Evolutionary conservation across 495 filamentous ascomycete genomes (phyloP), one percentile per base, ranked within the genome.

Genomic region (Pseudomonodictys pantanalensis): DNA sequence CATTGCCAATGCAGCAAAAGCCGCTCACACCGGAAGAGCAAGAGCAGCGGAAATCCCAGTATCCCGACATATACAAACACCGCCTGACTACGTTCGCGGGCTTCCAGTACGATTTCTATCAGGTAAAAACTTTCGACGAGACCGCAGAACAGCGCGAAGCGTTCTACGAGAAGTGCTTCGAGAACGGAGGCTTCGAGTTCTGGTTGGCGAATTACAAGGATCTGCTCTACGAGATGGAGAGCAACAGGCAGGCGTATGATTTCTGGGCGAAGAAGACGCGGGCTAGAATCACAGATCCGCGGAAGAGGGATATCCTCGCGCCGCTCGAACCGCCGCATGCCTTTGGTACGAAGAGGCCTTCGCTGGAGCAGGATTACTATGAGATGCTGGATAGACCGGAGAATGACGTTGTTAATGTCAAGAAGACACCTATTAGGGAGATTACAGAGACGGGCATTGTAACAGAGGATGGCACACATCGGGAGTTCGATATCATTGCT

Each of bases 261-360:
- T 86, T 85, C 71, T 86, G 82, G 83, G 69, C 69, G 23, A 74
- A 77, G 53, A 81, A 82, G 65, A 70, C 71, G 1, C 76, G 80
- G 0, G 65, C 71, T 1, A 72, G 82, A 3, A 77, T 87, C 46
- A 52, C 71, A 0, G 80, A 85, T 56, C 74, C 80, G 0, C 56
- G 51, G 11, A 73, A 73, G 25, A 62, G 73, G n/a, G 79, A 84
- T 20, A 50, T 83, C 10, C 70, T 87, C n/a, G 81, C 80, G 0
- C 83, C 83, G 0, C 41, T 73, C 11, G 67, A 81, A 42, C 73
- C 72, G 30, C 81, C 77, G 0, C 78, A 85, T 58, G 63, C 72
- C 0, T 83, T 78, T 33, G 84, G 82, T 10, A 68, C 74, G 7
- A 86, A 84, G 64, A 74, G 83, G 0, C 77, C 79, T 1, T 78